phyloP scores from a whole-genome alignment of 192 early-diverging fungal genomes.

The Coemansia sp. region DNA sequence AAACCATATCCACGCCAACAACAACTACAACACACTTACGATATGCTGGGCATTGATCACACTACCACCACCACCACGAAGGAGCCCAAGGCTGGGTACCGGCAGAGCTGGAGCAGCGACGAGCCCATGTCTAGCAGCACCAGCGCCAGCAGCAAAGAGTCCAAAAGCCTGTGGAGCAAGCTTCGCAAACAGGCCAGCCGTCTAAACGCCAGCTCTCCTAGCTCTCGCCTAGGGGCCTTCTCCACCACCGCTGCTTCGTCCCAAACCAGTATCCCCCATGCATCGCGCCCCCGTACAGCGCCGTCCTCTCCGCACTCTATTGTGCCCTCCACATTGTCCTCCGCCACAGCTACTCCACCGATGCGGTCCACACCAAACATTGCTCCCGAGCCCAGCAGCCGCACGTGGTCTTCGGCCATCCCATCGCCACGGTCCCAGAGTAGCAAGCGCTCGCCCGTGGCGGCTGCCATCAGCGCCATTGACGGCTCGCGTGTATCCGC shows the following conservation, averaged over 20 bases:
- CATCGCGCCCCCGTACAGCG: conserved; percentile 6
- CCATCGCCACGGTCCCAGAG: conserved; percentile 1
- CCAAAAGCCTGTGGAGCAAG: conserved; percentile 38
- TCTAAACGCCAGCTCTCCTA: conserved; percentile 6
- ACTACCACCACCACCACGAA: background rate
- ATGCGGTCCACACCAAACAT: background rate
- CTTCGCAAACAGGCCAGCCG: conserved; percentile 44
- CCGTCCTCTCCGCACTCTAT: background rate
- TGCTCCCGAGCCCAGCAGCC: background rate
- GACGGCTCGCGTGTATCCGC: conserved; percentile 13
- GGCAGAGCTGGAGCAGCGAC: conserved; percentile 54
- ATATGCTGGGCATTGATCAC: conserved; percentile 10
- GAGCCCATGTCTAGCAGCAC: conserved; percentile 37
- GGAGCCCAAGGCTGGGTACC: conserved; percentile 5
- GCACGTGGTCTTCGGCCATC: background rate
- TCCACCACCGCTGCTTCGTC: background rate
- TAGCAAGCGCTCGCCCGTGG: background rate
- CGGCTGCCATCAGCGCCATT: background rate
- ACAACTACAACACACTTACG: background rate
- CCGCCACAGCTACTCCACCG: background rate
- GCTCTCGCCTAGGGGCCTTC: background rate
- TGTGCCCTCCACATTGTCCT: background rate
- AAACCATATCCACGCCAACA: background rate
- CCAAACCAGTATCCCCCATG: background rate
- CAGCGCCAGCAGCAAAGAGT: conserved; percentile 30